A percentile compares a stretch with the other conserved stretches of the same genome.
phyloP scores from a whole-genome alignment of 192 early-diverging fungal genomes.

The Chytriomyces sp. region DNA sequence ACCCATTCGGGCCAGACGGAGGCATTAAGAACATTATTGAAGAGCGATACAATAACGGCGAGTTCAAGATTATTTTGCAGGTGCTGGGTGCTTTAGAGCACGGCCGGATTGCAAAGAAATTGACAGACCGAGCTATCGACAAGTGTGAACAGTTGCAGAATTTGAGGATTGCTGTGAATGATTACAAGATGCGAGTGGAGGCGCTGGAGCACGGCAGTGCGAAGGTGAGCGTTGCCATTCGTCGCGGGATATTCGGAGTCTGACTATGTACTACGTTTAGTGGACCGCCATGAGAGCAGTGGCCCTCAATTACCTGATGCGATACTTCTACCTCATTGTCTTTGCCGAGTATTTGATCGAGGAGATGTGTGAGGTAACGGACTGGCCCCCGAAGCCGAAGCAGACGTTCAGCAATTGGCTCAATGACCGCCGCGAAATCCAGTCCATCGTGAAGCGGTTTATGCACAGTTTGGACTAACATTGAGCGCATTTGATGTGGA shows the following conservation, averaged over 20 bases:
- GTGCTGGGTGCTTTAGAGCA: constrained; percentile 60
- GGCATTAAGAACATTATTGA: constrained; percentile 29
- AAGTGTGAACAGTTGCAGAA: constrained; percentile 71
- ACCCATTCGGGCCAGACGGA: constrained; percentile 3
- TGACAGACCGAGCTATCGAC: constrained; percentile 64
- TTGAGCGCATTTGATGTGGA: neutral
- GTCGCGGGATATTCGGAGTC: no score
- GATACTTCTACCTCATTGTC: constrained; percentile 68
- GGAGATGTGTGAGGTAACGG: constrained; percentile 20
- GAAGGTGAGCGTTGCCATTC: no score
- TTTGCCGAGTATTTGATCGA: constrained; percentile 70
- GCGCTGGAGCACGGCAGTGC: constrained; percentile 35
- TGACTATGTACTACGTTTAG: no score
- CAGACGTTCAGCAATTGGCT: constrained; percentile 57
- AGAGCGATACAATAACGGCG: constrained; percentile 50
- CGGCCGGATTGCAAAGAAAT: constrained; percentile 61
- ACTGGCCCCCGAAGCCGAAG: constrained; percentile 29
- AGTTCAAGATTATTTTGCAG: constrained; percentile 62
- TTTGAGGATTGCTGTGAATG: constrained; percentile 59
- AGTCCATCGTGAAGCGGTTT: constrained; percentile 44
- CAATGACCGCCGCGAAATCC: constrained; percentile 58
- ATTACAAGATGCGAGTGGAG: constrained; percentile 58
- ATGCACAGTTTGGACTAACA: constrained; percentile 37
- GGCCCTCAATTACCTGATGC: constrained; percentile 60
- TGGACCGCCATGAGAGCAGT: constrained; percentile 40